Conservation (phyloP, 768 basidiomycete species). For the Piloderma croceum region DNA sequence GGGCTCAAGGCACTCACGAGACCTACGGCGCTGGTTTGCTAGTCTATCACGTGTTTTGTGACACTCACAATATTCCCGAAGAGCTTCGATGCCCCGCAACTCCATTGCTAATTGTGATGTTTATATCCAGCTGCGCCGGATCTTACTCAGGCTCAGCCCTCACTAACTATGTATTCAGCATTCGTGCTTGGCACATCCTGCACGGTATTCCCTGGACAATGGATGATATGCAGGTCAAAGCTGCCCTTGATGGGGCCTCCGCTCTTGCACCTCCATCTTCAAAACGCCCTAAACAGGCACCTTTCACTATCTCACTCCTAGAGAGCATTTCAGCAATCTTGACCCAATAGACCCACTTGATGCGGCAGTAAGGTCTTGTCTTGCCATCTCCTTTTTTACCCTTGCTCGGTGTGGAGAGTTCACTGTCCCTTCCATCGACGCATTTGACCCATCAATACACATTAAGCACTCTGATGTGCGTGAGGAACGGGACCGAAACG, state of each 20-base stretch:
- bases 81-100: conserved; percentile 21
- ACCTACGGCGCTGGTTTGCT: conserved; percentile 35
- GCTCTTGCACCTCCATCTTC: conserved; percentile 26
- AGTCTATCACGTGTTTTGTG: conserved; percentile 36
- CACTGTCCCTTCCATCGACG: conserved; percentile 24
- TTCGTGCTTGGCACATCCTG: conserved; percentile 43
- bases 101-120: conserved; percentile 21
- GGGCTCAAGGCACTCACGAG: conserved; percentile 25
- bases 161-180: conserved; percentile 31
- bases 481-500: conserved; percentile 17
- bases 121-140: conserved; percentile 28
- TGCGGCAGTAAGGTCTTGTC: conserved; percentile 31
- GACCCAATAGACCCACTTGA: conserved; percentile 25
- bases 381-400: conserved; percentile 34
- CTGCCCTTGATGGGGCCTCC: conserved; percentile 24
- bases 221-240: too few species aligned
- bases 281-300: conserved; percentile 22
- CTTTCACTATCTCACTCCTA: conserved; percentile 25
- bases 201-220: conserved; percentile 32
- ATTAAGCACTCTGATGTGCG: conserved; percentile 22
- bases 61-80: conserved; percentile 27
- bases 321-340: conserved; percentile 15
- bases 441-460: conserved; percentile 26
- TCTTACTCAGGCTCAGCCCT: conserved; percentile 28
- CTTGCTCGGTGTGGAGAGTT: conserved; percentile 33